These are phyloP conservation scores for Picochlorum sp. DNA, from an alignment of 139 green algal species.

Conservation along the genomic window DNA sequence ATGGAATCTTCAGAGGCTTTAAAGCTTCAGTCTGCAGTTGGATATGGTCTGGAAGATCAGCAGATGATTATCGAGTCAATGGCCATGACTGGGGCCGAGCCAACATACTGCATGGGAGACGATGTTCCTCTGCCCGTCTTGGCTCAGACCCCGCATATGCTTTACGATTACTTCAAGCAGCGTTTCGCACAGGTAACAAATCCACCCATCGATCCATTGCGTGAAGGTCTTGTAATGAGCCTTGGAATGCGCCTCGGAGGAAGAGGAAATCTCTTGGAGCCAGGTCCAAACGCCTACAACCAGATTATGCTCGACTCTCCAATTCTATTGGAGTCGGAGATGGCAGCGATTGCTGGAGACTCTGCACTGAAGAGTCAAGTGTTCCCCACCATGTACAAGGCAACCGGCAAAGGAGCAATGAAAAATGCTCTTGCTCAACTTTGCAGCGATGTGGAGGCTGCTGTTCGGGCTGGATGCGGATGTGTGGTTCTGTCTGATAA, in stretches of 20 bases:
- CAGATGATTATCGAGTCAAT: constrained; percentile 95
- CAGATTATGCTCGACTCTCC: constrained; percentile 73
- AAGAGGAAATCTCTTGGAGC: constrained; percentile 90
- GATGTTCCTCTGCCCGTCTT: constrained; percentile 94
- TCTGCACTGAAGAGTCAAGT: constrained; percentile 39
- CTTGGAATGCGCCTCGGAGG: constrained; percentile 90
- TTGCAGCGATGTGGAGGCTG: constrained; percentile 64
- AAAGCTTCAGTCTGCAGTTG: constrained; percentile 47
- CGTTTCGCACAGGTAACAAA: constrained; percentile 98
- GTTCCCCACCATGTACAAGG: constrained; percentile 50
- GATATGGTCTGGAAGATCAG: constrained; percentile 82
- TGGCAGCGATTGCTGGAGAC: constrained; percentile 53
- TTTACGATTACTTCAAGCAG: constrained; percentile 99
- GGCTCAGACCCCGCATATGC: constrained; percentile 72
- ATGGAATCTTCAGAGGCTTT: constrained; percentile 46
- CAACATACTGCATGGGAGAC: constrained; percentile 99
- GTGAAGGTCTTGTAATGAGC: constrained; percentile 96
- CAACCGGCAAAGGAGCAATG: constrained; percentile 39
- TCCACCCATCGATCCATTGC: constrained; percentile 97
- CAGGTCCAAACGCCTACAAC: constrained; percentile 37
- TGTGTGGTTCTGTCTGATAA: constrained; percentile 64
- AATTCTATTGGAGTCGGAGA: constrained; percentile 85
- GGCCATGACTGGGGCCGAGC: constrained; percentile 80
- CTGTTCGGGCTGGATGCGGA: constrained; percentile 71
- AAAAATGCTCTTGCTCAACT: constrained; percentile 50